A percentile compares a stretch with the other conserved stretches of the same genome.
phyloP scores from a whole-genome alignment of 139 green algal species.

The Chlorella vulgaris region DNA sequence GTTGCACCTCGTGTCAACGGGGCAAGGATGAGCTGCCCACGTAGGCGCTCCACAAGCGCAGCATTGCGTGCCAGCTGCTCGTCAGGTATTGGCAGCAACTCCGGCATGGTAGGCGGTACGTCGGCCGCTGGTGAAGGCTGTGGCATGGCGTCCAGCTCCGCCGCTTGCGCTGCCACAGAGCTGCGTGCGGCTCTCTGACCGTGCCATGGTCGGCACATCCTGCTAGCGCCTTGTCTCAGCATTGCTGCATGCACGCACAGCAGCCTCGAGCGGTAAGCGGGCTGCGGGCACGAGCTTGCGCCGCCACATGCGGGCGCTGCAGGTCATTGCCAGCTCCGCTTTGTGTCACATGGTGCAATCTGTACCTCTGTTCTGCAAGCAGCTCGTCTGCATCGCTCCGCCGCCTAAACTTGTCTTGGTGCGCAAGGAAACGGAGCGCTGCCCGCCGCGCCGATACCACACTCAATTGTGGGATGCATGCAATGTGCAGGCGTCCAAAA shows the following conservation, averaged over 20 bases:
- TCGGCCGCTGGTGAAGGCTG: neutral
- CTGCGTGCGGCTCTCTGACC: neutral
- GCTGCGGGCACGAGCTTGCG: no score
- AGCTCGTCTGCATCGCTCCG: no score
- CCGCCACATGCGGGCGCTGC: no score
- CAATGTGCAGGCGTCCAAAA: no score
- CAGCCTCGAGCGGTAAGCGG: neutral
- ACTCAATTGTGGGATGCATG: neutral
- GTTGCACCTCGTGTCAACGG: constrained; percentile 55
- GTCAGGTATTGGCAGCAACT: neutral
- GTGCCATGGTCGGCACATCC: neutral
- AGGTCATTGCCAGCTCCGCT: no score
- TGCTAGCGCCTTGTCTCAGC: neutral
- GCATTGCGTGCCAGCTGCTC: constrained; percentile 41
- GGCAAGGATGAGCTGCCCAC: constrained; percentile 68
- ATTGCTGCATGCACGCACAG: neutral
- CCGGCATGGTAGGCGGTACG: neutral
- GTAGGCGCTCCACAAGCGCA: constrained; percentile 42
- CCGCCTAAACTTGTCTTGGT: no score
- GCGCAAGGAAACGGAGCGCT: no score
- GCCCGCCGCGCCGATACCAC: no score
- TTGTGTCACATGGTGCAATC: no score
- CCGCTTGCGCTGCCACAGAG: neutral
- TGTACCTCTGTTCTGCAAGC: no score
- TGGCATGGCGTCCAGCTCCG: neutral